phyloP scores from a whole-genome alignment of 2,329 filamentous ascomycete species.

The Fusarium agapanthi region DNA sequence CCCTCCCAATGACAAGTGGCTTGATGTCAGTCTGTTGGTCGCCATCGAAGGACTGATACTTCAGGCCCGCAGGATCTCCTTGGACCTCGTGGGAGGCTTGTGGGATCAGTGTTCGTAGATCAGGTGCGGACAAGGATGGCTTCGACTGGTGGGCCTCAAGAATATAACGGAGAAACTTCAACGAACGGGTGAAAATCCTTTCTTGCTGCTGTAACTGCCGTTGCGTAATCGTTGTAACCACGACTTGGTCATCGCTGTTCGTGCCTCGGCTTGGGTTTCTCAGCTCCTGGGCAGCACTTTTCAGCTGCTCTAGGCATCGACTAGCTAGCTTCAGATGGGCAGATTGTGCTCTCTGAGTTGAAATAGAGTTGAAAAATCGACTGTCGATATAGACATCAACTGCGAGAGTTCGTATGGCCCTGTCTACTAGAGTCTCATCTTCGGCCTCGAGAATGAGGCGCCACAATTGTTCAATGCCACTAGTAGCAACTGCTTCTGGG shows the following conservation, averaged over 20 bases:
- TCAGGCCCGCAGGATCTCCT: constrained; percentile 72
- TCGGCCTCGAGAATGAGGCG: constrained; percentile 77
- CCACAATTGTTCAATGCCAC: constrained; percentile 79
- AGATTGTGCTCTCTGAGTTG: constrained; percentile 59
- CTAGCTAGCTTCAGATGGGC: constrained; percentile 76
- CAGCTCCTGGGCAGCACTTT: constrained; percentile 65
- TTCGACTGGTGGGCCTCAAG: constrained; percentile 71
- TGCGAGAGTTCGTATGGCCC: constrained; percentile 76
- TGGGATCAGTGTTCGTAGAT: constrained; percentile 62
- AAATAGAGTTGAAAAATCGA: constrained; percentile 58
- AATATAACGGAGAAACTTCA: constrained; percentile 74
- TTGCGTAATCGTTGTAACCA: constrained; percentile 60
- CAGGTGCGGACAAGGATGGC: constrained; percentile 67
- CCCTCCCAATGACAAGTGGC: constrained; percentile 70
- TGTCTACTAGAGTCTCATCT: constrained; percentile 69
- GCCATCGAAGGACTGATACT: constrained; percentile 78
- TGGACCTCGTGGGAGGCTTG: constrained; percentile 61
- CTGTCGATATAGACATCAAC: constrained; percentile 74
- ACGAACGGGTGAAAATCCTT: constrained; percentile 72
- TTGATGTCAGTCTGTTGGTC: constrained; percentile 66
- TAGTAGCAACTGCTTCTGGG: constrained; percentile 60
- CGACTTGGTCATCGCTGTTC: constrained; percentile 60
- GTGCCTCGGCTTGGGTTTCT: constrained; percentile 57
- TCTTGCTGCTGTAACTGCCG: constrained; percentile 60
- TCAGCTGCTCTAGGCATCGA: constrained; percentile 76